Evolutionary conservation across 441 rosid genomes (phyloP).

Genomic region (Corymbia calophylla): DNA sequence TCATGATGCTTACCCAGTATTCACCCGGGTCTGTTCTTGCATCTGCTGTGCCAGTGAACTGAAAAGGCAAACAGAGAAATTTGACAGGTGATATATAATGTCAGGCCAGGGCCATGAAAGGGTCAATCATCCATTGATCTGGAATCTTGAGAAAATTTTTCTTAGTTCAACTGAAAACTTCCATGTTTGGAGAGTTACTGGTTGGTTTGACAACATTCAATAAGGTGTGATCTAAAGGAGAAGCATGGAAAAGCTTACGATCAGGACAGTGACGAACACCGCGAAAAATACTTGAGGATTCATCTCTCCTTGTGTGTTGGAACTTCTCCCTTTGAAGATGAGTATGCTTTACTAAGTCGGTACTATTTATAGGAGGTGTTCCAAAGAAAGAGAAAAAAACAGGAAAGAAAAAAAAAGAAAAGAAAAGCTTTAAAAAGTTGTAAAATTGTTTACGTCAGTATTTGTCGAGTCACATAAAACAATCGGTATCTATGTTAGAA

Average conservation of each 20-base stretch:
- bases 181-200: neutral
- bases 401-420: too few species aligned
- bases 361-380: neutral
- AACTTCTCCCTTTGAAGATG: neutral
- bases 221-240: neutral
- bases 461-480: too few species aligned
- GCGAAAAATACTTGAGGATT: neutral
- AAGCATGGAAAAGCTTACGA: neutral
- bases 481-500: fast-evolving
- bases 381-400: too few species aligned
- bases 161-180: neutral
- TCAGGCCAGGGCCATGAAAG: neutral
- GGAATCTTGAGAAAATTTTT: neutral
- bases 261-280: neutral
- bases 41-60: conserved; percentile 11
- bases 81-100: neutral
- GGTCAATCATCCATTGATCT: neutral
- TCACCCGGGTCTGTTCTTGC: conserved; percentile 25
- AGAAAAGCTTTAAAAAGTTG: too few species aligned
- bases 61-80: neutral
- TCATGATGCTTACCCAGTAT: conserved; percentile 16
- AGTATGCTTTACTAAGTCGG: neutral
- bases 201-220: neutral
- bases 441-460: too few species aligned
- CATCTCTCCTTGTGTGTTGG: neutral